Percentiles rank a stretch among this genome's conserved stretches.
Conservation (phyloP, 2,329 filamentous ascomycete genomes). For the Lachnellula hyalina region DNA sequence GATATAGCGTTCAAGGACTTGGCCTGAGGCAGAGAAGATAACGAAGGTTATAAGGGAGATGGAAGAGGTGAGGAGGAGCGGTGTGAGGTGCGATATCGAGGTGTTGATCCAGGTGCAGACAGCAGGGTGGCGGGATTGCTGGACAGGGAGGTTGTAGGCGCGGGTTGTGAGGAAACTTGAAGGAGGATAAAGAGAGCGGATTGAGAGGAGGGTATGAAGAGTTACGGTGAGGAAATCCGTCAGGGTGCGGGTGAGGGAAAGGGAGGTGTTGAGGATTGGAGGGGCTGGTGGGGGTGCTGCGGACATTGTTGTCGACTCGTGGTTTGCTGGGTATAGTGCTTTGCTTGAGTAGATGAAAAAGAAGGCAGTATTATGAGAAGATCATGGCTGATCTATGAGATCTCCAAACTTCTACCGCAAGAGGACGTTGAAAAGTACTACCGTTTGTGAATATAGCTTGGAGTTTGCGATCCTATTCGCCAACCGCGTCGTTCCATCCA, state of each 20-base stretch:
- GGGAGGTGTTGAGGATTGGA: conserved; percentile 37
- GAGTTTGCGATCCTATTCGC: not conserved
- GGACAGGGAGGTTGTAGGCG: conserved; percentile 66
- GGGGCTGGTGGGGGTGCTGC: conserved; percentile 16
- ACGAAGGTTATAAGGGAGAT: conserved; percentile 34
- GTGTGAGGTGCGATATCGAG: conserved; percentile 55
- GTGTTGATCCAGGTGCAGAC: conserved; percentile 67
- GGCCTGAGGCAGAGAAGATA: conserved; percentile 31
- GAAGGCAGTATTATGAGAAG: not conserved
- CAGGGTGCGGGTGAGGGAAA: conserved; percentile 50
- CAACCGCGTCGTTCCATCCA: not conserved
- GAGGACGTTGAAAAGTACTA: not conserved
- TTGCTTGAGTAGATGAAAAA: not conserved
- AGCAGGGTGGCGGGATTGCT: conserved; percentile 63
- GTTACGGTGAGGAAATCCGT: conserved; percentile 63
- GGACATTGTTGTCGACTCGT: not conserved
- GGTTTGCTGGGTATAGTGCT: not conserved
- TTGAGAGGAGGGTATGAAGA: conserved; percentile 65
- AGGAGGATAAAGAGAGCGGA: conserved; percentile 60
- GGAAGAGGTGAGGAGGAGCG: conserved; percentile 51
- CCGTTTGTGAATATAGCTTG: not conserved
- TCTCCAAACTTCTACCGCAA: not conserved
- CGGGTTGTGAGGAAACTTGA: conserved; percentile 61
- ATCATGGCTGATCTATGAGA: not conserved
- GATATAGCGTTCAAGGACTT: conserved; percentile 38